Base-by-base conservation (phyloP, 805 yeast species). In the Pichia californica region DNA sequence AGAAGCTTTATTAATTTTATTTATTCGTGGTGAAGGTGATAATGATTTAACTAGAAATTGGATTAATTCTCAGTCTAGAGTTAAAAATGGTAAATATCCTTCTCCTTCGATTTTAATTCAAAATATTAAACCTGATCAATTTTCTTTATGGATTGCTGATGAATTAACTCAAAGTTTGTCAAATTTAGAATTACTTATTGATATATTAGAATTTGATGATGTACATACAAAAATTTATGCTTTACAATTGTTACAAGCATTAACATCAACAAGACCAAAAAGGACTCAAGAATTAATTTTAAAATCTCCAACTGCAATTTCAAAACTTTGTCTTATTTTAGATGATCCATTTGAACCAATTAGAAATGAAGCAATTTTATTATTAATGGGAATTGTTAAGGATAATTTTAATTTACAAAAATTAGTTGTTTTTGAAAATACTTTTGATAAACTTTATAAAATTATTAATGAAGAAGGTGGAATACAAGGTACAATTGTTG, bases 141-240 rank as follows among this genome's bases (percentile, higher is more conserved):
- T 93, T 51, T 85, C 96, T 0, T 65, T 89, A 44, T 89, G 97
- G 95, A 85, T 93, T 27, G 88, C 98, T 0, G 99, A 93, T 63
- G 97, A 88, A 55, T 68, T 93, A 53, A 83, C 89, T 1, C 89
- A 85, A 63, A 65, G 70, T 28, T 70, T 68, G 10, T 73, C 74
- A 36, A 67, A 76, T 13, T 57, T 73, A 15, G 67, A 73, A 16
- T 56, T 73, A 20, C 59, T 81, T 7, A 63, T 76, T 19, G 77
- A 81, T 21, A 68, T 71, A 43, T 47, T 63, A 38, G 66, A 67
- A 14, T 50, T 52, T 13, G 62, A 60, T 26, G 91, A 87, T 56
- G 87, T 88, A 57, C 94, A 87, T 61, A 74, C 83, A 33, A 74
- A 83, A 44, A 68, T 93, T 9, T 93, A 91, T 58, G 73, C 95